Evolutionary conservation across 257 asterid genomes (phyloP), one percentile per base, ranked within the genome.

Genomic region (Nicotiana tabacum): DNA sequence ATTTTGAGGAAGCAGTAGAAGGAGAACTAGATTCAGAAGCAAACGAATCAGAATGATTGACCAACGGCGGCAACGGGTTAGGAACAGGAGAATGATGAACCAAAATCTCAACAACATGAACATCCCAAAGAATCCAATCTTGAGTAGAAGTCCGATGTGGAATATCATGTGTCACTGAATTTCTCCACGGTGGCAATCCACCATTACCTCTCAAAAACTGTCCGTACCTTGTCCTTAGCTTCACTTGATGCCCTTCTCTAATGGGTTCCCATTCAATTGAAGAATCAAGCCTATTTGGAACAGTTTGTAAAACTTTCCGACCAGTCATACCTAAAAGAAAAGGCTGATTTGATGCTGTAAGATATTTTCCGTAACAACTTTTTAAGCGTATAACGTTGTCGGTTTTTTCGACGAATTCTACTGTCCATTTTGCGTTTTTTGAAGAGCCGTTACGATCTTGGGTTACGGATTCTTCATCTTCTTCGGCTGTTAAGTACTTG

Each of bases 221-320:
- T 1, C 99, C 99, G 82, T 94, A 96, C 88, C 98, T 66, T 9
- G 99, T 96, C 87, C 90, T 96, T 51, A 96, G 78, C 97, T 92
- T 93, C 3, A 96, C 92, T 77, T 86, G 88, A 78, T 89, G 88
- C 58, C 90, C 92, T 7, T 93, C 97, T 66, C 83, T 83, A 76
- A 96, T 84, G 53, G 99, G 99, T 86, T 96, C 99, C 99, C 99
- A 96, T 86, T 94, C 95, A 69, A 96, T 87, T 16, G 98, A 96
- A 76, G 97, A 92, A 77, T 96, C 98, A 77, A 94, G 94, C 35
- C 95, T 86, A 1, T 48, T 51, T 2, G 99, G 98, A 4, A 64
- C 56, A 12, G 96, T 91, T 88, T 94, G 99, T 21, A 83, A 64
- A 56, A 90, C 99, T 58, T 93, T 93, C 29, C 88, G 87, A 6